Evolutionary conservation across 2,329 filamentous ascomycete genomes (phyloP), one percentile per base, ranked within the genome.

Genomic region (Fusarium clavum): DNA sequence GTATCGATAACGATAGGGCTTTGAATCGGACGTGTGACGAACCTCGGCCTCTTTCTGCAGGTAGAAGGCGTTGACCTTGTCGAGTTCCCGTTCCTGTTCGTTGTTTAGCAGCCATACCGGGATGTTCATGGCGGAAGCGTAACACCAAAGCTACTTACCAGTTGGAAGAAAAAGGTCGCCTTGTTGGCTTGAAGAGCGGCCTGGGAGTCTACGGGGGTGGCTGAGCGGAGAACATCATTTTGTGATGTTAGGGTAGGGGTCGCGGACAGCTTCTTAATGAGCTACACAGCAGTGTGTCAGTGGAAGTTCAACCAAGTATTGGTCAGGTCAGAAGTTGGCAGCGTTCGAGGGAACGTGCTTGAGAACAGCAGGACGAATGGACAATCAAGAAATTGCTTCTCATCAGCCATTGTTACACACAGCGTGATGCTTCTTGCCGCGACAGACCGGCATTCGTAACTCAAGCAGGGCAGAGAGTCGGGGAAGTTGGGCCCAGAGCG

Each of bases 11-110:
- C 12, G 25, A 9, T 20, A 30, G n/a, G 32, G 11, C 27, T 20
- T 20, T 32, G 27, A 30, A 41, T n/a, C 9, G 16, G 40, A 7
- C 38, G 38, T 58, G 22, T 29, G 25, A 82, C 87, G 71, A 84
- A 97, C 94, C 89, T 99, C 96, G 55, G 94, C 94, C 82, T 99
- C 96, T 79, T 99, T 99, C 79, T 98, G 96, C 38, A 98, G 83
- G 79, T 99, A 99, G 81, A 98, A 98, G 16, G 90, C 93, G 81
- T 99, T 99, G 81, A 99, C 96, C 81, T 98, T 99, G 81, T 98
- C 96, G 58, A 99, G 88, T 81, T 99, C 96, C 75, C 96, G 91
- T 86, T 99, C 96, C 94, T 97, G 79, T 66, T 71, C 62, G 44
- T 58, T 64, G n/a, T 75, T 88, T 67, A 87, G 83, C 67, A 81